A percentile compares a stretch with the other conserved stretches of the same genome.
These are phyloP conservation scores for Petunia secreta DNA, from an alignment of 257 asterid genomes.

Conservation along the genomic window DNA sequence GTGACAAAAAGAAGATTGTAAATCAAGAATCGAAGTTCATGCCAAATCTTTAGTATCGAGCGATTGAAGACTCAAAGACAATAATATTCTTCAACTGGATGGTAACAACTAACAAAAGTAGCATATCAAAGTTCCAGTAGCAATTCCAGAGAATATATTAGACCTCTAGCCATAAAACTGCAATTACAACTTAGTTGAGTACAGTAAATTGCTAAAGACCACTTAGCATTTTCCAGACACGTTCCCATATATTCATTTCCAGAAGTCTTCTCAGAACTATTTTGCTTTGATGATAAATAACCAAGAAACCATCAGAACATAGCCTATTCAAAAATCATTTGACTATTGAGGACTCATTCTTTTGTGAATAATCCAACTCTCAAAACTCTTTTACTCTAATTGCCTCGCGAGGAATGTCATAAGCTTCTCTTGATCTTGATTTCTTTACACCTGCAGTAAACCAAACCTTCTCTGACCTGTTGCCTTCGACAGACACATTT, in stretches of 20 bases:
- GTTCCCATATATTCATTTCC: neutral
- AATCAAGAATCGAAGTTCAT: no score
- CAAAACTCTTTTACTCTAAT: slow-evolving; percentile 63
- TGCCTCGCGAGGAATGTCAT: slow-evolving; percentile 58
- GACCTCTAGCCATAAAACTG: neutral
- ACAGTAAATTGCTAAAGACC: neutral
- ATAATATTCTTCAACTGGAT: neutral
- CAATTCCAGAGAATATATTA: neutral
- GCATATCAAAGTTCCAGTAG: neutral
- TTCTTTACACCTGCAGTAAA: slow-evolving; percentile 86
- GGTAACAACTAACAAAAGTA: neutral
- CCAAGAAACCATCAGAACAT: slow-evolving; percentile 1
- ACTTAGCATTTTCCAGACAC: slow-evolving; percentile 4
- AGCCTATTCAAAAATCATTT: slow-evolving; percentile 6
- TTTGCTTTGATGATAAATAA: neutral
- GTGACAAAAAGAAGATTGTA: no score
- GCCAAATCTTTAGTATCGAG: no score
- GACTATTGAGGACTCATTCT: neutral
- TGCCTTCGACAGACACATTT: slow-evolving; percentile 59
- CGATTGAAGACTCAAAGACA: neutral
- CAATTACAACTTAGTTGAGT: neutral
- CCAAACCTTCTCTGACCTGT: slow-evolving; percentile 63
- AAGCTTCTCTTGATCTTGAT: slow-evolving; percentile 68
- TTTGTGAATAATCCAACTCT: slow-evolving; percentile 18
- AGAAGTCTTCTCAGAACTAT: neutral